Conservation (phyloP, 2,329 filamentous ascomycete genomes). For the Pseudopithomyces chartarum region DNA sequence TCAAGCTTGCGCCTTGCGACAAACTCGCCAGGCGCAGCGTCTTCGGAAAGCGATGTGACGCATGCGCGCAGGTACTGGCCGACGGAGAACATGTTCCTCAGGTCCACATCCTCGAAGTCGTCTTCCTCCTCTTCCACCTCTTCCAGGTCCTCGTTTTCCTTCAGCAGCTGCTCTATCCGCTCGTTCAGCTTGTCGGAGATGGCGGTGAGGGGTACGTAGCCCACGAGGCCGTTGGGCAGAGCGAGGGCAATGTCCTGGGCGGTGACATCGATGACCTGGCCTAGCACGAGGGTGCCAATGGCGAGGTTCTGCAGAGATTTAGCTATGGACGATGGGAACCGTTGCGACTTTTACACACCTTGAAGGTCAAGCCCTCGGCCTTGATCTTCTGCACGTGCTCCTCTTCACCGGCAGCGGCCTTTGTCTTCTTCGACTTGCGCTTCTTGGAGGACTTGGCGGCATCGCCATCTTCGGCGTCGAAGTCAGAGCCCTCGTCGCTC, state of each 20-base stretch:
- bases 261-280: constrained; percentile 82
- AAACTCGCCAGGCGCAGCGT: constrained; percentile 52
- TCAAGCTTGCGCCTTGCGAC: constrained; percentile 80
- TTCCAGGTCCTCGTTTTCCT: constrained; percentile 65
- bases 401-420: constrained; percentile 47
- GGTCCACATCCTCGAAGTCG: constrained; percentile 66
- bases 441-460: constrained; percentile 55
- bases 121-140: constrained; percentile 59
- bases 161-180: constrained; percentile 70
- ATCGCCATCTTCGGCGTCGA: constrained; percentile 46
- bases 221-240: constrained; percentile 89
- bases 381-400: constrained; percentile 61
- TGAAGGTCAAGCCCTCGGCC: constrained; percentile 87
- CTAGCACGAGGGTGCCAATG: constrained; percentile 85
- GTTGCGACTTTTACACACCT: constrained; percentile 61
- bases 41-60: constrained; percentile 78
- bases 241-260: constrained; percentile 78
- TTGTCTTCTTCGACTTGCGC: constrained; percentile 55
- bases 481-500: constrained; percentile 48
- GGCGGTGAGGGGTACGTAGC: constrained; percentile 89
- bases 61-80: constrained; percentile 89
- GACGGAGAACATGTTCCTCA: constrained; percentile 75
- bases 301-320: constrained; percentile 69
- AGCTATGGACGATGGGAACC: constrained; percentile 3
- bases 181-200: constrained; percentile 80